Percentiles rank a stretch among this genome's conserved stretches.
phyloP scores from a whole-genome alignment of 2,329 filamentous ascomycete genomes.

The Sarocladiaceae sp. region DNA sequence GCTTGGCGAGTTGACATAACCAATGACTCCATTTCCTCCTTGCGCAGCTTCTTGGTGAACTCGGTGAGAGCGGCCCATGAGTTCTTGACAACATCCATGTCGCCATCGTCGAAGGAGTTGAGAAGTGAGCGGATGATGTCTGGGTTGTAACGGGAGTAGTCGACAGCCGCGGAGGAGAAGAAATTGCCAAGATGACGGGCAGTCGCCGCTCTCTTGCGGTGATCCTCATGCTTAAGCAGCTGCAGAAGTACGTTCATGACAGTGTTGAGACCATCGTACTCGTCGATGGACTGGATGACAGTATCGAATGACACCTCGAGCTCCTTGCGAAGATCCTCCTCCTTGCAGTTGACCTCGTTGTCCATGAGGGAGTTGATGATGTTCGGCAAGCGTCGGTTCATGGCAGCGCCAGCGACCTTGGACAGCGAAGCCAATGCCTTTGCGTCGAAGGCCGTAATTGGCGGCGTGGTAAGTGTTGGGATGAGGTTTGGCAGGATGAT shows the following conservation, averaged over 20 bases:
- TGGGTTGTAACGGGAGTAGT: conserved; percentile 94
- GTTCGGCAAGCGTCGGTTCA: conserved; percentile 83
- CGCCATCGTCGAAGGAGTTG: conserved; percentile 86
- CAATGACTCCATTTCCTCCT: conserved; percentile 96
- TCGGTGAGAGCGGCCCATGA: conserved; percentile 83
- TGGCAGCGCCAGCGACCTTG: conserved; percentile 82
- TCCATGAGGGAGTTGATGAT: conserved; percentile 95
- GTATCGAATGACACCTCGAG: conserved; percentile 81
- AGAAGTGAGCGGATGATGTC: conserved; percentile 89
- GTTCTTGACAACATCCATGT: conserved; percentile 79
- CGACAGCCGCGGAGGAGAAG: conserved; percentile 74
- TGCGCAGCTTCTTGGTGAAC: conserved; percentile 84
- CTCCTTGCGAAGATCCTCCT: conserved; percentile 69
- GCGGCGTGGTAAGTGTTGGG: conserved; percentile 83
- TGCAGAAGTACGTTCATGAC: conserved; percentile 90
- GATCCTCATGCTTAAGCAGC: conserved; percentile 89
- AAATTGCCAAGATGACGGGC: conserved; percentile 80
- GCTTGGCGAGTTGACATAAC: conserved; percentile 83
- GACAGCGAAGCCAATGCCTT: conserved; percentile 89
- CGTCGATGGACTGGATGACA: conserved; percentile 88
- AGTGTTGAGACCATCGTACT: conserved; percentile 91
- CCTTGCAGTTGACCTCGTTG: conserved; percentile 74
- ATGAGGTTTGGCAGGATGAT: conserved; percentile 96
- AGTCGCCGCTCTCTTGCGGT: conserved; percentile 73
- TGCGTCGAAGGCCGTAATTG: conserved; percentile 92